Evolutionary conservation across 768 basidiomycete genomes (phyloP).

Genomic region (Serendipita sp.): DNA sequence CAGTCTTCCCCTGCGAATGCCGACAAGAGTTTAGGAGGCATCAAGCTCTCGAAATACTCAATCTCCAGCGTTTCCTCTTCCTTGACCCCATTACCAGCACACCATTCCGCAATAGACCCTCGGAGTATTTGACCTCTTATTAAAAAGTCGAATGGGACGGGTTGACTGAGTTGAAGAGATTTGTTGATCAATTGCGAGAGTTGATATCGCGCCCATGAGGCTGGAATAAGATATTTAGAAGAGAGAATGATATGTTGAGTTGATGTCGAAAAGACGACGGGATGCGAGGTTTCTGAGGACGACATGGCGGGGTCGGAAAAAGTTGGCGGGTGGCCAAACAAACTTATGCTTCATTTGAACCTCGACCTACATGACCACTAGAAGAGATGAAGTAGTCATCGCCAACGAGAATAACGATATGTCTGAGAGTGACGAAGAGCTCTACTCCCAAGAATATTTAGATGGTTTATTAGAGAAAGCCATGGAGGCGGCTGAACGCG

Average conservation of each 20-base stretch:
- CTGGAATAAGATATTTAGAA: constrained; percentile 86
- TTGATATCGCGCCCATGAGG: constrained; percentile 84
- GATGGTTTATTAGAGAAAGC: constrained; percentile 50
- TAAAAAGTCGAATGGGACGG: constrained; percentile 88
- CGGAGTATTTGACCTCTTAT: constrained; percentile 68
- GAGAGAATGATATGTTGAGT: constrained; percentile 59
- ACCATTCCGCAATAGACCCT: constrained; percentile 58
- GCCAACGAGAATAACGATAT: constrained; percentile 10
- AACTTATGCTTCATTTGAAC: not conserved
- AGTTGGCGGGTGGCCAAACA: not conserved
- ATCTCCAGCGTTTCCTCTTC: constrained; percentile 87
- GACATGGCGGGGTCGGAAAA: constrained; percentile 6
- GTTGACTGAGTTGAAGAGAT: constrained; percentile 53
- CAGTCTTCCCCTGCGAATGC: constrained; percentile 82
- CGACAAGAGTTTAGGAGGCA: constrained; percentile 72
- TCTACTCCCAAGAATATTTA: constrained; percentile 39
- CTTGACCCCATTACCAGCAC: constrained; percentile 46
- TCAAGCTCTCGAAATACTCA: constrained; percentile 78
- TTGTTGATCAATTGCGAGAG: constrained; percentile 96
- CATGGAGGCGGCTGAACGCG: constrained; percentile 30
- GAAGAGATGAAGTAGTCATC: not conserved
- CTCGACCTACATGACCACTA: not conserved
- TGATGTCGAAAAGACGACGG: constrained; percentile 59
- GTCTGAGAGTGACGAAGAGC: constrained; percentile 23
- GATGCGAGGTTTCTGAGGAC: constrained; percentile 13